Conservation (phyloP, 768 basidiomycete genomes). For the Trametes maxima region DNA sequence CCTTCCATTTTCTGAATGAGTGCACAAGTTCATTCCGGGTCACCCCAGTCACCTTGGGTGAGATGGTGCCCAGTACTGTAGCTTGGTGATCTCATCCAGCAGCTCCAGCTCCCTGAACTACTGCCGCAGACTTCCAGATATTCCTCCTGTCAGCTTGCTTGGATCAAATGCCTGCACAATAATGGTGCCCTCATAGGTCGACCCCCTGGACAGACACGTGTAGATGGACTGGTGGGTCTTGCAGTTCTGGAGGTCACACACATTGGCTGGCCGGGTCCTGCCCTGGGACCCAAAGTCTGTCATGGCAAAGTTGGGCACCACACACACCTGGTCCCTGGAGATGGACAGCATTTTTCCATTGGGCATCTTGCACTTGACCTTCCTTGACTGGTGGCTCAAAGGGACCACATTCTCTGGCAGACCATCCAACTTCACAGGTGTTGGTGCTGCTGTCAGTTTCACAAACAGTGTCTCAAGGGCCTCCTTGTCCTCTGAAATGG, state of each 20-base stretch:
- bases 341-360: constrained; percentile 16
- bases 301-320: constrained; percentile 32
- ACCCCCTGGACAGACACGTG: constrained; percentile 26
- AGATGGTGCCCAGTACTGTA: constrained; percentile 29
- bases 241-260: constrained; percentile 15
- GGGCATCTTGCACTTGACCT: constrained; percentile 18
- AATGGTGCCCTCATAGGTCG: constrained; percentile 22
- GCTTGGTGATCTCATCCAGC: constrained; percentile 37
- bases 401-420: constrained; percentile 30
- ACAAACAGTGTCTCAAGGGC: constrained; percentile 29
- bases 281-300: constrained; percentile 32
- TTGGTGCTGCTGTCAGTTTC: constrained; percentile 13
- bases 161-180: constrained; percentile 23
- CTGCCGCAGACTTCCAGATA: constrained; percentile 17
- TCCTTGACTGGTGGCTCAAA: constrained; percentile 1
- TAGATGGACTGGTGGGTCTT: constrained; percentile 25
- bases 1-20: too few relatives aligned
- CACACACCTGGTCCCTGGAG: constrained; percentile 18
- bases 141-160: constrained; percentile 13
- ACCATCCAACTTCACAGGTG: constrained; percentile 20
- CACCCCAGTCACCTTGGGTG: background rate
- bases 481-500: constrained; percentile 2
- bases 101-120: constrained; percentile 37
- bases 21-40: too few relatives aligned
- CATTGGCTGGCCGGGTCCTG: constrained; percentile 18